Evolutionary conservation across 2,329 filamentous ascomycete species (phyloP), one percentile per base, ranked within the genome.

Genomic region (Cladosporium sp.): DNA sequence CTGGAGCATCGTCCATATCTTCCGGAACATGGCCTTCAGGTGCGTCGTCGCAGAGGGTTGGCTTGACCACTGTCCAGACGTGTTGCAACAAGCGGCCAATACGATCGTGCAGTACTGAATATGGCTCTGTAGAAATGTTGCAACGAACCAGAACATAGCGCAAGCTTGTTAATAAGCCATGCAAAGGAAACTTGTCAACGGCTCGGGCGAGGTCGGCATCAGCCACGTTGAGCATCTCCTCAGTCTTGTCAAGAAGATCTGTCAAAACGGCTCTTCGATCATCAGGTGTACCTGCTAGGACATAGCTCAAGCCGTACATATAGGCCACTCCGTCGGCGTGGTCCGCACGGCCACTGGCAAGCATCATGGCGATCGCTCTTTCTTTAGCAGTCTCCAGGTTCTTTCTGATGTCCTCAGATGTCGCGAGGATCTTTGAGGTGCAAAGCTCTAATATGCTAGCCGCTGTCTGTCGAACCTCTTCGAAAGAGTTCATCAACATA

Each of bases 301-400:
- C 1, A 57, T 86, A 90, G 3, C 91, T 71, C 15, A 96, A 75
- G 39, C 89, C 85, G 60, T 87, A 88, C 2, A 87, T 79, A 54
- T 90, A 85, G 34, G 92, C 93, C 48, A 94, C 86, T 9, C 93
- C 93, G 73, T 99, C 93, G 1, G 92, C 91, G 70, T 96, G 90
- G 69, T 97, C 92, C 12, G 91, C 93, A 60, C 94, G 83, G 20
- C 90, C 90, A 4, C 91, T 96, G 24, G 76, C 78, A 20, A 85
- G 79, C 58, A 90, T 86, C 34, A 83, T 75, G 3, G 74, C 71
- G 57, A 87, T 81, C 1, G 76, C 77, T 32, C 73, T 66, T 9
- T 55, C 40, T n/a, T 47, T 55, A 3, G 52, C 22, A 12, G 22
- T 13, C 8, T 47, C 40, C 1, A 55, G 34, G 17, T 4, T 13